phyloP scores from a whole-genome alignment of 192 early-diverging fungal genomes.

The Cladochytrium replicatum region DNA sequence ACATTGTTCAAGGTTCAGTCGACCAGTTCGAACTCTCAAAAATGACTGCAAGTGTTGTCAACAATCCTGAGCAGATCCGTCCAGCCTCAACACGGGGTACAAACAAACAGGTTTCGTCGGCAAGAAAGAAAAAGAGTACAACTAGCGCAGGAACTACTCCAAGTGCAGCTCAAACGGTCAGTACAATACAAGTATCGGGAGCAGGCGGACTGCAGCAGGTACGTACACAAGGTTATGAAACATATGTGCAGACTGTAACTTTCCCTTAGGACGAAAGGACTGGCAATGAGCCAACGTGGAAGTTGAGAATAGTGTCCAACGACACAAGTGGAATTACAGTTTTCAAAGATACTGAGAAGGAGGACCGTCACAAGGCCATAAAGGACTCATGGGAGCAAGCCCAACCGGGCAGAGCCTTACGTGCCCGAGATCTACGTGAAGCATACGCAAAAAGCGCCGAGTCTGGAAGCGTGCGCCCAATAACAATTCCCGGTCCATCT shows the following conservation, averaged over 20 bases:
- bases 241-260: conserved; percentile 2
- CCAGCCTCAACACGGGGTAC: conserved; percentile 25
- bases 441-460: conserved; percentile 35
- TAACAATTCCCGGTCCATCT: conserved; percentile 12
- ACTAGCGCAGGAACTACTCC: conserved; percentile 1
- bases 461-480: conserved; percentile 24
- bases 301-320: conserved; percentile 35
- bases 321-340: conserved; percentile 34
- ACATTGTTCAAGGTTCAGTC: conserved; percentile 37
- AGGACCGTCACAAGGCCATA: conserved; percentile 43
- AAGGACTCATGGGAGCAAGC: conserved; percentile 49
- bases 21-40: conserved; percentile 14
- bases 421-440: conserved; percentile 42
- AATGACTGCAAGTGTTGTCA: not conserved
- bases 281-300: conserved; percentile 32
- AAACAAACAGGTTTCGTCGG: conserved; percentile 14
- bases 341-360: conserved; percentile 50
- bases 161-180: conserved; percentile 1
- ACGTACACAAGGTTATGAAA: not conserved
- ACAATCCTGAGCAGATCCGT: conserved; percentile 19
- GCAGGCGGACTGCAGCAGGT: conserved; percentile 3
- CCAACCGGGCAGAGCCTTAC: conserved; percentile 34
- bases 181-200: conserved; percentile 2
- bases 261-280: conserved; percentile 5
- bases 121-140: conserved; percentile 30